phyloP scores from a whole-genome alignment of 129 eudicot species.

The Centaurea solstitialis region DNA sequence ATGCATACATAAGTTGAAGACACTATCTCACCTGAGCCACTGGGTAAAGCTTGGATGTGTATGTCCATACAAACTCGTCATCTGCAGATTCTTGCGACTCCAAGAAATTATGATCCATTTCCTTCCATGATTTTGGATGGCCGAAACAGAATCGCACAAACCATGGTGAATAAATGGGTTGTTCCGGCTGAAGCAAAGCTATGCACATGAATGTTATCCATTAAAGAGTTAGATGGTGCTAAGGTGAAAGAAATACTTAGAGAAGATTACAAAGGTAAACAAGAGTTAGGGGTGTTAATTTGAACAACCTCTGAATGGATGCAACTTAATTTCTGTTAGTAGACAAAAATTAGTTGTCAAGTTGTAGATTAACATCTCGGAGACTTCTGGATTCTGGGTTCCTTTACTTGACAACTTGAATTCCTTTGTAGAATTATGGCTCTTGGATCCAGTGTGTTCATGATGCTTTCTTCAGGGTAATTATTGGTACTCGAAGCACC shows the following conservation, averaged over 20 bases:
- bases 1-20: too few relatives aligned
- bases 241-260: neutral
- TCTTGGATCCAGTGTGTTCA: slow-evolving; percentile 64
- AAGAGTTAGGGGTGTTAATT: too few relatives aligned
- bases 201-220: slow-evolving; percentile 8
- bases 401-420: slow-evolving; percentile 83
- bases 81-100: slow-evolving; percentile 44
- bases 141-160: slow-evolving; percentile 69
- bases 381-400: slow-evolving; percentile 56
- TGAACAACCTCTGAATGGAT: slow-evolving; percentile 87
- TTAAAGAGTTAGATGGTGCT: neutral
- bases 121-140: slow-evolving; percentile 43
- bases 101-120: slow-evolving; percentile 24
- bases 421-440: slow-evolving; percentile 25
- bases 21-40: slow-evolving; percentile 19
- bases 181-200: slow-evolving; percentile 60
- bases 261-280: neutral
- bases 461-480: slow-evolving; percentile 68
- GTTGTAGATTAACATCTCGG: slow-evolving; percentile 68
- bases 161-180: slow-evolving; percentile 68
- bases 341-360: slow-evolving; percentile 50
- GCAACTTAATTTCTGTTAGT: slow-evolving; percentile 59
- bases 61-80: slow-evolving; percentile 70
- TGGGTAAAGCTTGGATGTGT: slow-evolving; percentile 61
- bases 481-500: slow-evolving; percentile 89